Base-by-base conservation (phyloP, 768 basidiomycete genomes). In the Naematelia aurantialba region DNA sequence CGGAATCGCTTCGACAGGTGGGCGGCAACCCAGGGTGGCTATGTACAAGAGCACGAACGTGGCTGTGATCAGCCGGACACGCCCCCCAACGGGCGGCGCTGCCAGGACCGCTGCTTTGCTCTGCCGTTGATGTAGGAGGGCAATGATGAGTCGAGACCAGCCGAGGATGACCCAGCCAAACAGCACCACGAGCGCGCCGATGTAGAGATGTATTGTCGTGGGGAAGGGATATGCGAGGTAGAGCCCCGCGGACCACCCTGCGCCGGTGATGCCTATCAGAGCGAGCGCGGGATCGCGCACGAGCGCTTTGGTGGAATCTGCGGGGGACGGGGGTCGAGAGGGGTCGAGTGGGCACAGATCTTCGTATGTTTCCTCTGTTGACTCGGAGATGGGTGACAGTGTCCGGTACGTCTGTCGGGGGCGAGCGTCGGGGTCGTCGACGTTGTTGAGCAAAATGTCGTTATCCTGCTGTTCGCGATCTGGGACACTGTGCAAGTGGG, bases 181-280 rank as follows among this genome's bases (percentile, higher is more conserved):
- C 4, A 61, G 27, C 19, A 46, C 53, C 0, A 52, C 26, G 1
- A 52, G 1, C 21, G 53, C 22, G 5, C 57, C 52, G 11, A 65
- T n/a, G 45, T 58, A 65, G 13, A 61, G 45, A 0, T 52, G 64
- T 39, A 65, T 61, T 11, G 64, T 65, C 30, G 64, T 65, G n/a
- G 60, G 64, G 51, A 65, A 65, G 12, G 64, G 64, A 27, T 55
- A 65, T 13, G 52, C 21, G 21, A 60, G 22, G 52, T 55, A 48
- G 1, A 58, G 30, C 14, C 34, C 47, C 42, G 49, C 8, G 2
- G 45, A 34, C n/a, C 30, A 45, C 39, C 34, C 34, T 17, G 17
- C 34, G 8, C 34, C 34, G 8, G 34, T 39, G 34, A 39, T 39
- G 17, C 34, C 34, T 39, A 39, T 39, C 8, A 39, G 8, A 17